Evolutionary conservation across 495 filamentous ascomycete species (phyloP).

Genomic region (Talaromyces thailandensis): DNA sequence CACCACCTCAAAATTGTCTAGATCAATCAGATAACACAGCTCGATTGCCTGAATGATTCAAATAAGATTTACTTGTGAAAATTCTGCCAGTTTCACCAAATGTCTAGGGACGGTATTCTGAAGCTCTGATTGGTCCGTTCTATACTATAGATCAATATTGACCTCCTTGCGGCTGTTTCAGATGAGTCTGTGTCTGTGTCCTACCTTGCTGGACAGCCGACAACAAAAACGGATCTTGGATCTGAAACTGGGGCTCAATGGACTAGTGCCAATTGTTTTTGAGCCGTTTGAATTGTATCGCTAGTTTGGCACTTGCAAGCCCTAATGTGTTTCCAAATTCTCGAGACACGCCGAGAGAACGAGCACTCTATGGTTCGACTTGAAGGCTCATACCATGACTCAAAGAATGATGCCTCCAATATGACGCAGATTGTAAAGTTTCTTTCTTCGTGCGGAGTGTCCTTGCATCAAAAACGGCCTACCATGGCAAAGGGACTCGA

Average conservation of each 20-base stretch:
- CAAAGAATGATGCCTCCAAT: background rate
- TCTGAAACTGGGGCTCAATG: background rate
- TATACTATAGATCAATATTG: background rate
- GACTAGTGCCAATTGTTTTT: background rate
- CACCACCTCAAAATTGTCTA: background rate
- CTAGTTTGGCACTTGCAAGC: background rate
- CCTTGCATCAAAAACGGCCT: background rate
- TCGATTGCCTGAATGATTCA: background rate
- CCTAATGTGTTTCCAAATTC: background rate
- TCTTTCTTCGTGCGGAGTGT: background rate
- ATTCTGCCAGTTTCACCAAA: background rate
- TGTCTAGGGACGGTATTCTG: background rate
- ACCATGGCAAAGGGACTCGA: background rate
- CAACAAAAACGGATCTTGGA: background rate
- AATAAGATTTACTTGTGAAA: background rate
- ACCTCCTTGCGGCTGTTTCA: background rate
- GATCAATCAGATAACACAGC: background rate
- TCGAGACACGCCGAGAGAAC: background rate
- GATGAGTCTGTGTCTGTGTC: background rate
- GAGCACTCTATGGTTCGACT: background rate
- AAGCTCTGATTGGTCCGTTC: background rate
- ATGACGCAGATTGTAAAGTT: background rate
- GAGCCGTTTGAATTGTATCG: background rate
- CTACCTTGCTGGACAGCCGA: background rate
- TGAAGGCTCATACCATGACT: background rate